Evolutionary conservation across 257 asterid genomes (phyloP).

Genomic region (Lycium ferocissimum): DNA sequence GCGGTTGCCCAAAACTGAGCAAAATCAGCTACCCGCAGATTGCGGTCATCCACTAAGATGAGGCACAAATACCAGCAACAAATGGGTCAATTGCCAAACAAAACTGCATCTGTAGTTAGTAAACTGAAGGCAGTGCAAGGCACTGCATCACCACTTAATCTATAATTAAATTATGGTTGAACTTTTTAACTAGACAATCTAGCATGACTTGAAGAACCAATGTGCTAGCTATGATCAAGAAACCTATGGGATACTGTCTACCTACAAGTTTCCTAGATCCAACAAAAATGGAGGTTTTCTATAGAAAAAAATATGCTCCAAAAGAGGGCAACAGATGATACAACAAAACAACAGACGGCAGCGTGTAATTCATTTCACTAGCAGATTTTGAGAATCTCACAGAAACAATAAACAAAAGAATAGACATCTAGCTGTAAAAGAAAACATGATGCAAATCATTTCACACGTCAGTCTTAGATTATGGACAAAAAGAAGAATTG

Average conservation of each 20-base stretch:
- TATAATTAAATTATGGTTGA: constrained; percentile 55
- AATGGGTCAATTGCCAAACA: constrained; percentile 94
- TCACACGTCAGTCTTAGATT: constrained; percentile 25
- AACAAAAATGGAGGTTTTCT: constrained; percentile 29
- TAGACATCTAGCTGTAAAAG: constrained; percentile 15
- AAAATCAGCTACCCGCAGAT: constrained; percentile 99
- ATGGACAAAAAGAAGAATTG: constrained; percentile 25
- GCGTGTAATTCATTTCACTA: constrained; percentile 19
- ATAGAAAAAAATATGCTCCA: constrained; percentile 2
- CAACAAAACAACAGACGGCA: constrained; percentile 15
- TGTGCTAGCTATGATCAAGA: constrained; percentile 40
- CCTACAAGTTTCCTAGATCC: constrained; percentile 20
- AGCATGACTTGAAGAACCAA: constrained; percentile 33
- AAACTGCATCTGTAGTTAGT: constrained; percentile 94
- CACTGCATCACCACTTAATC: constrained; percentile 87
- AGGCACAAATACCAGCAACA: constrained; percentile 97
- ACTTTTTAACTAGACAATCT: constrained; percentile 49
- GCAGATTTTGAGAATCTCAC: constrained; percentile 26
- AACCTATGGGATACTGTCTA: constrained; percentile 30
- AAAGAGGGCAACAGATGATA: constrained; percentile 10
- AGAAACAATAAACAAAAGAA: constrained; percentile 30
- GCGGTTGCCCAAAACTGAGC: constrained; percentile 99
- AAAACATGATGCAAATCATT: constrained; percentile 23
- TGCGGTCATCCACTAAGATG: constrained; percentile 99
- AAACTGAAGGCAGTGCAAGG: constrained; percentile 84